These are phyloP conservation scores for Seiridium cupressi DNA, from an alignment of 2,329 filamentous ascomycete species.

Conservation along the genomic window DNA sequence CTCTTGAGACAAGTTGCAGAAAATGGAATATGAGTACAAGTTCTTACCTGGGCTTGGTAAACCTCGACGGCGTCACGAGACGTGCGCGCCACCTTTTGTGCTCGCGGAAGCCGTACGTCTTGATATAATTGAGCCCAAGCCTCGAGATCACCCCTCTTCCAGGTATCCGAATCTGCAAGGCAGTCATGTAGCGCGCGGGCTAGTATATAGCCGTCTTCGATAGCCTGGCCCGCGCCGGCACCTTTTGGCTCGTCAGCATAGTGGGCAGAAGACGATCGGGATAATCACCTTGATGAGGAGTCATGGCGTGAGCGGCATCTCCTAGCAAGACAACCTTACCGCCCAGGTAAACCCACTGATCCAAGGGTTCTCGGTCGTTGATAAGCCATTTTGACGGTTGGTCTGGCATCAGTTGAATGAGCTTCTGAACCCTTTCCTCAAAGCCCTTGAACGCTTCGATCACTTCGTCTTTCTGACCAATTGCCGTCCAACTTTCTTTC, in stretches of 20 bases:
- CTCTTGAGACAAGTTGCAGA: too few relatives aligned
- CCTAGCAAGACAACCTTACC: conserved; percentile 40
- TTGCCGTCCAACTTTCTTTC: conserved; percentile 32
- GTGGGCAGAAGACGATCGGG: not conserved
- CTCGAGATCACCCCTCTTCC: not conserved
- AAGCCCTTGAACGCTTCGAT: not conserved
- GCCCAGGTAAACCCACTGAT: conserved; percentile 7
- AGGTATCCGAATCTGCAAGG: not conserved
- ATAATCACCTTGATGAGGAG: conserved; percentile 27
- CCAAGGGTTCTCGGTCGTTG: conserved; percentile 1
- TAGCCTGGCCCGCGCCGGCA: conserved; percentile 42
- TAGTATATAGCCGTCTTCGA: conserved; percentile 34
- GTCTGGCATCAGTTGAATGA: not conserved
- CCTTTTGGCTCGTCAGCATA: conserved; percentile 23
- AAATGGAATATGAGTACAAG: too few relatives aligned
- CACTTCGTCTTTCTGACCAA: conserved; percentile 18
- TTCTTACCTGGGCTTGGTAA: conserved; percentile 30
- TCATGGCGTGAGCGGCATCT: conserved; percentile 48
- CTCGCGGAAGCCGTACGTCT: conserved; percentile 28
- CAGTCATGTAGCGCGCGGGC: conserved; percentile 21
- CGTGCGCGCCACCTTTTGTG: conserved; percentile 28
- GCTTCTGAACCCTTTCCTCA: not conserved
- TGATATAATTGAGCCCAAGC: conserved; percentile 27
- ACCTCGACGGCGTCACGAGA: conserved; percentile 28
- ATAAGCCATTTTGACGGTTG: conserved; percentile 1